Evolutionary conservation across 2,329 filamentous ascomycete species (phyloP).

Genomic region (Mycosphaerella sp.): DNA sequence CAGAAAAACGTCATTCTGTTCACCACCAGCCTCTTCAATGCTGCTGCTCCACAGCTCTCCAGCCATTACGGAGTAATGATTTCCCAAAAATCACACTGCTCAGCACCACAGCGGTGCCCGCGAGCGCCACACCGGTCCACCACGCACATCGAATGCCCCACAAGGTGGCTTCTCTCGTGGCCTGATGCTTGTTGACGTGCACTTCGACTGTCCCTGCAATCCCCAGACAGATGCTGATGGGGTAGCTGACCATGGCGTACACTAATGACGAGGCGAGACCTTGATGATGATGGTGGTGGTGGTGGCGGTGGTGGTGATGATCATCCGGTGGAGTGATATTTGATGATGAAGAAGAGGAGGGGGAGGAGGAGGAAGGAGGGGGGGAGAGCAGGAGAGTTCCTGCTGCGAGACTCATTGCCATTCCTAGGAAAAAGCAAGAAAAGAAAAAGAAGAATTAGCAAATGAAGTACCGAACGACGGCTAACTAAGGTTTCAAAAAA

Average conservation of each 20-base stretch:
- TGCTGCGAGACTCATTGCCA: constrained; percentile 61
- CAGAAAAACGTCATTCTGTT: no score
- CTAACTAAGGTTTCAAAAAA: neutral
- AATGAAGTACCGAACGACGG: neutral
- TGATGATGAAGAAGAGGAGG: no score
- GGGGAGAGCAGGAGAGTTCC: constrained; percentile 53
- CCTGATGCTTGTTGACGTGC: constrained; percentile 36
- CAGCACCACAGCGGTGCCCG: constrained; percentile 23
- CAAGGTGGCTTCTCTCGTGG: constrained; percentile 29
- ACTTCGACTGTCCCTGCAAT: constrained; percentile 58
- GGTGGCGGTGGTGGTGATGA: no score
- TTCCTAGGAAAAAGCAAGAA: constrained; percentile 35
- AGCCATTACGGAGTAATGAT: constrained; percentile 8
- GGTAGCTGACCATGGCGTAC: constrained; percentile 61
- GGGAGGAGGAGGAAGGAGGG: no score
- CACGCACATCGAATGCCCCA: constrained; percentile 37
- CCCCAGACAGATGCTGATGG: constrained; percentile 58
- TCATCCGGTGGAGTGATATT: constrained; percentile 41
- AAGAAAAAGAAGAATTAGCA: neutral
- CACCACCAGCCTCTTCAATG: no score
- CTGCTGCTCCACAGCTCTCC: constrained; percentile 1
- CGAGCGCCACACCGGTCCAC: constrained; percentile 35
- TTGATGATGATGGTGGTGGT: constrained; percentile 33
- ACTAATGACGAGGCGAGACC: constrained; percentile 51
- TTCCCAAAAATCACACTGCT: constrained; percentile 21